Conservation (phyloP, 2,329 filamentous ascomycete species). For the Pseudogymnoascus destructans region DNA sequence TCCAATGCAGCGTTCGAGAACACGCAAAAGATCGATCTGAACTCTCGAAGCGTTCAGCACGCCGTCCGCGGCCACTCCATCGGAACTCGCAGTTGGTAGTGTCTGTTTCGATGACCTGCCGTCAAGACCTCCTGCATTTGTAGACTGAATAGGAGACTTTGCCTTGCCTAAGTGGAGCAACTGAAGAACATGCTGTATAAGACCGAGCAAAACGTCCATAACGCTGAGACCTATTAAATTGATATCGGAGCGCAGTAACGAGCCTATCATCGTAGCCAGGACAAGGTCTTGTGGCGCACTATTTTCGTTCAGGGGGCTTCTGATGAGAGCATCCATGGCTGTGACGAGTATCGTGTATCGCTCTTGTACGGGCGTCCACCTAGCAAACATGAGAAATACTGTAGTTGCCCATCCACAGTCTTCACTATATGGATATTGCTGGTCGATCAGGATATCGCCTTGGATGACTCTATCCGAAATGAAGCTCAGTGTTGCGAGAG, state of each 20-base stretch:
- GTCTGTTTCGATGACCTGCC: constrained; percentile 13
- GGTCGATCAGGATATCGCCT: constrained; percentile 39
- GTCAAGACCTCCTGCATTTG: constrained; percentile 15
- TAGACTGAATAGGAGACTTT: constrained; percentile 25
- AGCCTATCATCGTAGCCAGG: constrained; percentile 65
- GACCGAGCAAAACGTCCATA: constrained; percentile 80
- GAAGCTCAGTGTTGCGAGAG: constrained; percentile 60
- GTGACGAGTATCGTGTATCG: constrained; percentile 82
- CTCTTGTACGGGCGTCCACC: constrained; percentile 88
- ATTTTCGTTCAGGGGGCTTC: constrained; percentile 54
- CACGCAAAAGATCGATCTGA: constrained; percentile 50
- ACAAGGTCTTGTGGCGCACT: constrained; percentile 61
- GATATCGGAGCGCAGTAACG: constrained; percentile 71
- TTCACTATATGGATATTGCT: constrained; percentile 26
- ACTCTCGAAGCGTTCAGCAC: constrained; percentile 34
- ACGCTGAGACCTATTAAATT: constrained; percentile 93
- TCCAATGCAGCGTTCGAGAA: constrained; percentile 74
- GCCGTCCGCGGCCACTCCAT: constrained; percentile 24
- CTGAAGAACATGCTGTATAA: constrained; percentile 71
- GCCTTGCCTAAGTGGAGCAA: constrained; percentile 51
- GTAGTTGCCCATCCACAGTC: constrained; percentile 66
- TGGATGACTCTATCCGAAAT: constrained; percentile 47
- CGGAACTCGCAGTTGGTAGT: constrained; percentile 17
- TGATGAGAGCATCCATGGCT: constrained; percentile 61
- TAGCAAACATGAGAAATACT: constrained; percentile 65